Percentiles rank a stretch among this genome's conserved stretches.
Conservation (phyloP, 495 filamentous ascomycete genomes). For the Penicillium cosmopolitanum region DNA sequence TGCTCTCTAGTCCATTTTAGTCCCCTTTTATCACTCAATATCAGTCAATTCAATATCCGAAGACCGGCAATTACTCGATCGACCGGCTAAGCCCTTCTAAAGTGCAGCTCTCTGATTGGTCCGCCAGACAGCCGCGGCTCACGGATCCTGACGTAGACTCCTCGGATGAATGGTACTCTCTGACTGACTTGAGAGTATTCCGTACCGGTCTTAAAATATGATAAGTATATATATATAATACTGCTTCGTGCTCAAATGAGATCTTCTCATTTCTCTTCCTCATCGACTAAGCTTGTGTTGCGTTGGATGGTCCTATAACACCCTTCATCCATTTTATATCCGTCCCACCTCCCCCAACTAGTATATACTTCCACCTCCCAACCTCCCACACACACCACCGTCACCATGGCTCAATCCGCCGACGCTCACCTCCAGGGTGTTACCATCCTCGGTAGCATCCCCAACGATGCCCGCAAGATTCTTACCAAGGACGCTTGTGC, state of each 20-base stretch:
- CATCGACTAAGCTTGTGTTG: not conserved
- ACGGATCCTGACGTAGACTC: conserved; percentile 5
- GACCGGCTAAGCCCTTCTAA: not conserved
- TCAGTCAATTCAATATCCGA: conserved; percentile 1
- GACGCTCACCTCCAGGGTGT: conserved; percentile 86
- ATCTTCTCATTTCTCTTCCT: conserved; percentile 6
- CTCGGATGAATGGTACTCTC: conserved; percentile 9
- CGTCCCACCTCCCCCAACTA: not conserved
- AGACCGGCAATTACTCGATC: conserved; percentile 3
- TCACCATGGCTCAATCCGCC: conserved; percentile 64
- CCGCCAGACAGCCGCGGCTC: conserved; percentile 5
- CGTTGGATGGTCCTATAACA: not conserved
- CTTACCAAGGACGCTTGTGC: conserved; percentile 88
- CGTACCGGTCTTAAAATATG: not conserved
- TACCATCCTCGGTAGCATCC: conserved; percentile 76
- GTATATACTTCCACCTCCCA: not conserved
- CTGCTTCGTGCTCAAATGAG: not conserved
- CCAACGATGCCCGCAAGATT: conserved; percentile 82
- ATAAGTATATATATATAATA: conserved; percentile 26
- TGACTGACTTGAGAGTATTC: not conserved
- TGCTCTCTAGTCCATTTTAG: not conserved
- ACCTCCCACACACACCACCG: conserved; percentile 1
- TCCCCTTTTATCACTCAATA: too few relatives aligned
- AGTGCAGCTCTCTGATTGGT: not conserved
- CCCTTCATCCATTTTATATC: not conserved